A percentile compares a stretch with the other conserved stretches of the same genome.
phyloP scores from a whole-genome alignment of 2,329 filamentous ascomycete genomes.

The Hypoxylon sp. region DNA sequence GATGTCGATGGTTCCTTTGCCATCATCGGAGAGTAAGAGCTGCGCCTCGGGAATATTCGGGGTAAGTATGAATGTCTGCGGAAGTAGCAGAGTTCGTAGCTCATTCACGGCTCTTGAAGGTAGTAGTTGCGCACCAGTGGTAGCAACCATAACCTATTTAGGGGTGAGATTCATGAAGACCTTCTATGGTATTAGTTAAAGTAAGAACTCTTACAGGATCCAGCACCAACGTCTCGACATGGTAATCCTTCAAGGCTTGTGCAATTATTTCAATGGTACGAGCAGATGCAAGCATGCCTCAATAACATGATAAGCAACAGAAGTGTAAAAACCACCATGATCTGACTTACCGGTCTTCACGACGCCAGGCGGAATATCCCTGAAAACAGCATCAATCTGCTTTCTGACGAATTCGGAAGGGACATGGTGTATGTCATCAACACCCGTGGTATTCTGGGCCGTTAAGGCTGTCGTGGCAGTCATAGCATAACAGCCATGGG shows the following conservation, averaged over 20 bases:
- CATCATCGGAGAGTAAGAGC: conserved; percentile 71
- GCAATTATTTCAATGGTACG: conserved; percentile 79
- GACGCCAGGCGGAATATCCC: conserved; percentile 89
- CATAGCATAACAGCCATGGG: conserved; percentile 95
- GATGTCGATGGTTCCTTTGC: conserved; percentile 60
- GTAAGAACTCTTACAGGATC: conserved; percentile 74
- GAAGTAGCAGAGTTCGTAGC: conserved; percentile 73
- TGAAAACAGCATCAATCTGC: conserved; percentile 87
- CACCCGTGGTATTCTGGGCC: conserved; percentile 92
- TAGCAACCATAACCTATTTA: conserved; percentile 88
- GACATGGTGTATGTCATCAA: conserved; percentile 83
- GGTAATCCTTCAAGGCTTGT: conserved; percentile 71
- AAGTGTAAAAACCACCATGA: conserved; percentile 1
- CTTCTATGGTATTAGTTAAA: neutral
- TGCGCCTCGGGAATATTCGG: conserved; percentile 84
- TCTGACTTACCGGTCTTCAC: conserved; percentile 83
- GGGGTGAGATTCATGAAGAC: conserved; percentile 14
- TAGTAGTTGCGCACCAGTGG: conserved; percentile 80
- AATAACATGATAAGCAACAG: conserved; percentile 24
- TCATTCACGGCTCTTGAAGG: conserved; percentile 74
- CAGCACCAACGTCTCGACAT: conserved; percentile 73
- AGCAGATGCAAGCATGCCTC: conserved; percentile 86
- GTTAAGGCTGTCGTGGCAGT: conserved; percentile 95
- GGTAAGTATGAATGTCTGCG: conserved; percentile 77
- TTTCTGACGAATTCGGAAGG: conserved; percentile 84